Evolutionary conservation across 129 eudicot genomes (phyloP).

Genomic region (Pulicaria dysenterica): DNA sequence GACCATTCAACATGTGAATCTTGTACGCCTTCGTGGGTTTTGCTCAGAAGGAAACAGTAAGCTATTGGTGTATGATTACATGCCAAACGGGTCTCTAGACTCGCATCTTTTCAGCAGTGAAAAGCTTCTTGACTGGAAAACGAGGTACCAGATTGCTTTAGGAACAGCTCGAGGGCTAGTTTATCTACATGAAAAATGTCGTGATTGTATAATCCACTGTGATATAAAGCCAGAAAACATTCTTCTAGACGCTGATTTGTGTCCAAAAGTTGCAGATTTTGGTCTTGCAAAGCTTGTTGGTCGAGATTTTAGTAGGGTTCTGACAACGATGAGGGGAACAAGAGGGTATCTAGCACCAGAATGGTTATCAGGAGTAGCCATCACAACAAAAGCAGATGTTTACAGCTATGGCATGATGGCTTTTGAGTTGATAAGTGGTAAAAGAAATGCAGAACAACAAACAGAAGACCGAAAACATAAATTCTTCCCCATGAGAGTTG

Average conservation of each 20-base stretch:
- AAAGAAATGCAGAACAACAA: constrained; percentile 46
- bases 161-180: constrained; percentile 72
- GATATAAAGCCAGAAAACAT: constrained; percentile 86
- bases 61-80: constrained; percentile 68
- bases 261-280: constrained; percentile 71
- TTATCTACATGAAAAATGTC: constrained; percentile 72
- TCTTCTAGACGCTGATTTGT: constrained; percentile 54
- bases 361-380: constrained; percentile 76
- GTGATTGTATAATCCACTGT: constrained; percentile 78
- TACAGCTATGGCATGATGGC: constrained; percentile 79
- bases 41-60: constrained; percentile 51
- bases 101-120: constrained; percentile 47
- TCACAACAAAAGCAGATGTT: constrained; percentile 78
- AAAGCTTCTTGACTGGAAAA: constrained; percentile 50
- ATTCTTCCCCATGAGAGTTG: constrained; percentile 55
- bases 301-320: constrained; percentile 71
- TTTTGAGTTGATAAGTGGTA: constrained; percentile 64
- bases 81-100: constrained; percentile 65
- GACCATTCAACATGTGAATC: constrained; percentile 73
- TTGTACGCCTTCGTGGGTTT: constrained; percentile 75
- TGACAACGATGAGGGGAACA: constrained; percentile 78
- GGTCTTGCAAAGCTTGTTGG: constrained; percentile 83
- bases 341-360: constrained; percentile 83
- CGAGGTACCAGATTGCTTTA: constrained; percentile 57
- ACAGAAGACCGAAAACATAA: constrained; percentile 23